Evolutionary conservation across 192 early-diverging fungal genomes (phyloP).

Genomic region (Entomortierella chlamydospora): DNA sequence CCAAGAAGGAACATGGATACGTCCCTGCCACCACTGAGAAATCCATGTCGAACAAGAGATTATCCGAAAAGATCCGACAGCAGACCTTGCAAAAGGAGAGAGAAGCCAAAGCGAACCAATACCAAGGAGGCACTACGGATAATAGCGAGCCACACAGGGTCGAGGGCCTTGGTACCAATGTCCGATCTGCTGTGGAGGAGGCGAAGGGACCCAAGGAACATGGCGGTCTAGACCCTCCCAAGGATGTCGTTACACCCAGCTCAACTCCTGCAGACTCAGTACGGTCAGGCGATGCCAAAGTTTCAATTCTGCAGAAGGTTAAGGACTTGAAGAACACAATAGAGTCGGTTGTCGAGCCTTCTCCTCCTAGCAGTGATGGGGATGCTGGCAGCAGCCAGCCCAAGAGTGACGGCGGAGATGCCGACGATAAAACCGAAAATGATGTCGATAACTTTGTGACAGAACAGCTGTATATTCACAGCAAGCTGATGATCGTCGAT

Average conservation of each 20-base stretch:
- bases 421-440: constrained; percentile 52
- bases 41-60: constrained; percentile 3
- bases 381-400: not conserved
- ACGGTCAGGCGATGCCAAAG: constrained; percentile 2
- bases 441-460: constrained; percentile 69
- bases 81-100: constrained; percentile 14
- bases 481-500: constrained; percentile 89
- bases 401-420: constrained; percentile 4
- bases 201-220: constrained; percentile 19
- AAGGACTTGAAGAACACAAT: constrained; percentile 1
- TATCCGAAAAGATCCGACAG: not conserved
- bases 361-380: constrained; percentile 46
- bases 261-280: too few relatives aligned
- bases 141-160: constrained; percentile 13
- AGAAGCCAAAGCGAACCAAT: constrained; percentile 7
- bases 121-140: constrained; percentile 21
- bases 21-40: constrained; percentile 28
- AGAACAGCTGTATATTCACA: constrained; percentile 89
- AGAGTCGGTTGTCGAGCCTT: constrained; percentile 28
- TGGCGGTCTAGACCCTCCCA: constrained; percentile 15
- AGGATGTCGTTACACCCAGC: not conserved
- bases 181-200: constrained; percentile 8
- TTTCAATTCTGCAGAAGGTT: not conserved
- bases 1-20: constrained; percentile 44
- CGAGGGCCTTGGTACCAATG: constrained; percentile 24